Evolutionary conservation across 306 rosid genomes (phyloP), one percentile per base, ranked within the genome.

Genomic region (Carpinus viminea): DNA sequence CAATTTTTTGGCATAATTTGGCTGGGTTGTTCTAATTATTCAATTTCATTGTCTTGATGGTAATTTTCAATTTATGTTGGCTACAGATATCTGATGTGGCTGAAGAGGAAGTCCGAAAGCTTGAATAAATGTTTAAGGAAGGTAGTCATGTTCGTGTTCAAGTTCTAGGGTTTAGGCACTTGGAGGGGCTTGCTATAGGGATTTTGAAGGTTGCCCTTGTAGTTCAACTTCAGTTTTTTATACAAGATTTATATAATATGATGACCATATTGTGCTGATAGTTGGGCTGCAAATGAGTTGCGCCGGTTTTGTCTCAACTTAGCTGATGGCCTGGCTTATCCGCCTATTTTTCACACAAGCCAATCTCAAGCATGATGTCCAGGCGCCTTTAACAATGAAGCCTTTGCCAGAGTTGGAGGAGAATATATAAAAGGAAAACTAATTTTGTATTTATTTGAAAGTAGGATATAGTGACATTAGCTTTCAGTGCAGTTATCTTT

Each of bases 111-210:
- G 84, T 75, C 79, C 87, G 82, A 76, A 95, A 89, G 83, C 91
- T 93, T 77, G 97, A 91, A 83, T 93, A 95, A 89, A 95, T 85
- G 89, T 95, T 81, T 79, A 95, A 83, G 86, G 92, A 88, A 86
- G 98, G 97, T 66, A 90, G 82, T 85, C 84, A 10, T 52, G 90
- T 87, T 71, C 90, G 98, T 62, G 97, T 91, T 79, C 90, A 98
- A 48, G 85, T 92, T 82, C 96, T 92, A 73, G 98, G 96, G 80
- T 89, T 91, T 73, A 90, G 91, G 87, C 91, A 87, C 79, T 89
- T 95, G 87, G 98, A 95, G 85, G 98, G 98, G 59, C 87, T 95
- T 84, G 97, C 98, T 17, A 91, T 89, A 9, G 98, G 99, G 78
- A 88, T 78, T 77, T 86, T 91, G 88, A 95, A 95, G 97, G 98